Evolutionary conservation across 2,329 filamentous ascomycete genomes (phyloP), one percentile per base, ranked within the genome.

Genomic region (Lasiodiplodia sp.): DNA sequence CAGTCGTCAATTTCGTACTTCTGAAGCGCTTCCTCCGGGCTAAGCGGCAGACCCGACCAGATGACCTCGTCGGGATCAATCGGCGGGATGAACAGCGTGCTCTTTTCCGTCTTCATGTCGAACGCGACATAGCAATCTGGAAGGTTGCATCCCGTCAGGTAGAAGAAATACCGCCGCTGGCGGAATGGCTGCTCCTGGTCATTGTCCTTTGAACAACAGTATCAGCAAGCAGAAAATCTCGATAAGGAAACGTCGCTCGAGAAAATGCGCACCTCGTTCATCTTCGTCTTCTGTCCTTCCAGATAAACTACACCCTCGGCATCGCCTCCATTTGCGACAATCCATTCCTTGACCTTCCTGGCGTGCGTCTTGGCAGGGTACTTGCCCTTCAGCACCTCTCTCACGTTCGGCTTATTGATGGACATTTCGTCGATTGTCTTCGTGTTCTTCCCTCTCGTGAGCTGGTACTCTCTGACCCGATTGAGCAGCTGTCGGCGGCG

Each of bases 81-180:
- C 18, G 94, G 92, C 2, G 96, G 95, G 74, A 99, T 95, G 83
- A 94, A 99, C 60, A 99, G 88, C 2, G 91, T 96, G 51, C 94
- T 87, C 73, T 89, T 88, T 72, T 89, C 87, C 58, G 88, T 86
- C 56, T 87, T 84, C 69, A 97, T 90, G 72, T 97, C 91, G 83
- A 97, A 97, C 68, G 91, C 87, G 70, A 93, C 87, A 77, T 90
- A 90, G 75, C 91, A 91, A 80, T 97, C 94, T 69, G 94, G 87
- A 37, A 96, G 86, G 71, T 90, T 87, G 76, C 90, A 96, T 73
- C 96, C 96, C 28, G 93, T 95, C 55, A 98, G 85, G 81, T 99
- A 99, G 87, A 92, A 97, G 83, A 99, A 99, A 79, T 90, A 92
- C 67, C 96, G 91, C 71, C 94, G 92, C 82, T 97, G 94, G 72